phyloP scores from a whole-genome alignment of 148 eudicot species.

The Polygonum aviculare region DNA sequence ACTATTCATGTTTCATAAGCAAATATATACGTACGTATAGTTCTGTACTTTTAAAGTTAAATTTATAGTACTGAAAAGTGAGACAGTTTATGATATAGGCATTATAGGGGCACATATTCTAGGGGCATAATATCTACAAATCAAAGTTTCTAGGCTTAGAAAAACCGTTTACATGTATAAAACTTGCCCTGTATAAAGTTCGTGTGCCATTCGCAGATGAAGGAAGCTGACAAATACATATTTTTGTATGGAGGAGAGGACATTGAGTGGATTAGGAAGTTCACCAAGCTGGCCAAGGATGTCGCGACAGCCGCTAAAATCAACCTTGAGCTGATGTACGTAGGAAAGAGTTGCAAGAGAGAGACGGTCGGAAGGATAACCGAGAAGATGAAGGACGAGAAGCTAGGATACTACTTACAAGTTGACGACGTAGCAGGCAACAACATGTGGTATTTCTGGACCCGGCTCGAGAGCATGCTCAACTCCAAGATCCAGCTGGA shows the following conservation, averaged over 20 bases:
- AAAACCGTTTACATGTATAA: too few species aligned
- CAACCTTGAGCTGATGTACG: constrained; percentile 43
- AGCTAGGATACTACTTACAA: constrained; percentile 38
- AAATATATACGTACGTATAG: too few species aligned
- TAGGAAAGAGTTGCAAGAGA: constrained; percentile 27
- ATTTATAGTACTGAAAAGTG: too few species aligned
- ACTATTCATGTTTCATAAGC: background rate
- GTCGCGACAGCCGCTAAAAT: constrained; percentile 21
- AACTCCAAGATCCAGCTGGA: constrained; percentile 51
- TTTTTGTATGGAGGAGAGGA: constrained; percentile 39
- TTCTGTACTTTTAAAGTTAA: too few species aligned
- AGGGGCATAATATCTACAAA: too few species aligned
- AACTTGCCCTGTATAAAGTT: background rate
- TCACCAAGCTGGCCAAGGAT: constrained; percentile 18
- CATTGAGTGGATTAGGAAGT: constrained; percentile 35
- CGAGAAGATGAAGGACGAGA: constrained; percentile 3
- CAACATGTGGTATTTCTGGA: constrained; percentile 59
- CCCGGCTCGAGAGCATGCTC: constrained; percentile 58
- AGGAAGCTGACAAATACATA: constrained; percentile 30
- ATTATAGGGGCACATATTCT: too few species aligned
- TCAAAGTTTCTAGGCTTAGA: too few species aligned
- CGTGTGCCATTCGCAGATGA: constrained; percentile 17
- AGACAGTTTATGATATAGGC: too few species aligned
- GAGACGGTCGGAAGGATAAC: background rate
- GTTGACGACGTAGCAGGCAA: constrained; percentile 17